Base-by-base conservation (phyloP, 1,139 yeast genomes). In the Wickerhamomyces sp. region DNA sequence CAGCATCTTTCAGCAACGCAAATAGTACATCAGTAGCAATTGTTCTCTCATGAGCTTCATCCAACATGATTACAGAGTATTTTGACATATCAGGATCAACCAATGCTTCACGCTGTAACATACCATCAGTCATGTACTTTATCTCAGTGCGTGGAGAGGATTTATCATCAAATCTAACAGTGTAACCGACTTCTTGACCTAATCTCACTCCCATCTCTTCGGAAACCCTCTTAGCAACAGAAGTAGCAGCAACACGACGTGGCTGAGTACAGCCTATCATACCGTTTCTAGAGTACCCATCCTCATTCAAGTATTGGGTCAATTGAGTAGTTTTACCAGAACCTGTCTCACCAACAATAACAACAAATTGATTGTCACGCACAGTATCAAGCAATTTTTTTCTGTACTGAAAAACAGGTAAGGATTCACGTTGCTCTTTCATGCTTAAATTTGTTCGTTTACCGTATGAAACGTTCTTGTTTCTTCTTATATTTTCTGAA, bases 331-430 rank as follows among this genome's bases (percentile, higher is more conserved):
- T 88, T 57, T 91, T 91, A 49, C 98, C 98, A 1, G 96, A 85
- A 30, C 98, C 98, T 0, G 98, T 91, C 55, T 91, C 98, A 41
- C 98, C 98, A 27, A 91, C 96, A 19, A 91, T 82, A 28, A 91
- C 83, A 26, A 88, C 56, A 14, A 88, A 81, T 54, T 88, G 95
- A 47, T 84, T 72, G 41, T 65, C 69, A 36, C 59, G 54, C 4
- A 91, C 72, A 1, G 80, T 70, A 4, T 71, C 53, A 10, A 91
- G 58, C 10, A 91, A 59, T 34, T 76, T 66, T 0, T 63, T 52
- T 32, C 94, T 67, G 64, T 78, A 75, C 15, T 70, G 57, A 49
- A 66, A 86, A 0, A 89, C 94, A 0, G 97, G 97, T 17, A 87
- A 64, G 4, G 77, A 63, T 45, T 70, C 74, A 35, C 91, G 56